phyloP scores from a whole-genome alignment of 768 basidiomycete genomes.

The Amanita exitialis region DNA sequence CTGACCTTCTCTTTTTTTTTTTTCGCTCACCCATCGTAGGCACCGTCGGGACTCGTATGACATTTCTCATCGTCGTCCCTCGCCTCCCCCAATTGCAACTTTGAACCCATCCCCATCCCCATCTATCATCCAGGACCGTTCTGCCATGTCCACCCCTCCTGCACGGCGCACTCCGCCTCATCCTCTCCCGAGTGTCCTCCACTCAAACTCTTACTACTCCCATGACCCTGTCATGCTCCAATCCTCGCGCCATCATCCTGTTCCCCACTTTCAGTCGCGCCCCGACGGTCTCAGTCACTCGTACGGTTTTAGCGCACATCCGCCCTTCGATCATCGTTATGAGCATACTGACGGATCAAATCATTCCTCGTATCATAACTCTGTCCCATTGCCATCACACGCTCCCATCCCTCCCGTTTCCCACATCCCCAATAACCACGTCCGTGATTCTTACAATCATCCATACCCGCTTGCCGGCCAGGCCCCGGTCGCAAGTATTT shows the following conservation, averaged over 20 bases:
- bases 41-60: constrained; percentile 19
- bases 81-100: constrained; percentile 8
- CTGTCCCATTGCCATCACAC: constrained; percentile 8
- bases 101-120: constrained; percentile 7
- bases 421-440: constrained; percentile 9
- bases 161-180: constrained; percentile 7
- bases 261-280: constrained; percentile 12
- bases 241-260: constrained; percentile 5
- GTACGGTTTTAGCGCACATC: constrained; percentile 8
- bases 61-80: constrained; percentile 7
- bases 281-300: constrained; percentile 2
- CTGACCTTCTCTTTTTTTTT: constrained; percentile 11
- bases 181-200: constrained; percentile 6
- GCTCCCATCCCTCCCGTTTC: constrained; percentile 11
- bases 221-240: constrained; percentile 7
- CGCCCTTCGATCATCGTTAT: constrained; percentile 16
- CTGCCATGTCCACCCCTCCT: constrained; percentile 7
- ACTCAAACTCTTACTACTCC: constrained; percentile 6
- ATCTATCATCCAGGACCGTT: constrained; percentile 6
- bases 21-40: constrained; percentile 18
- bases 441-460: constrained; percentile 15
- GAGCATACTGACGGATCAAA: constrained; percentile 8
- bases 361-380: constrained; percentile 14
- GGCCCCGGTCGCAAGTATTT: constrained; percentile 23
- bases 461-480: constrained; percentile 24